Evolutionary conservation across 2,329 filamentous ascomycete species (phyloP).

Genomic region (Elsinoe fawcettii): DNA sequence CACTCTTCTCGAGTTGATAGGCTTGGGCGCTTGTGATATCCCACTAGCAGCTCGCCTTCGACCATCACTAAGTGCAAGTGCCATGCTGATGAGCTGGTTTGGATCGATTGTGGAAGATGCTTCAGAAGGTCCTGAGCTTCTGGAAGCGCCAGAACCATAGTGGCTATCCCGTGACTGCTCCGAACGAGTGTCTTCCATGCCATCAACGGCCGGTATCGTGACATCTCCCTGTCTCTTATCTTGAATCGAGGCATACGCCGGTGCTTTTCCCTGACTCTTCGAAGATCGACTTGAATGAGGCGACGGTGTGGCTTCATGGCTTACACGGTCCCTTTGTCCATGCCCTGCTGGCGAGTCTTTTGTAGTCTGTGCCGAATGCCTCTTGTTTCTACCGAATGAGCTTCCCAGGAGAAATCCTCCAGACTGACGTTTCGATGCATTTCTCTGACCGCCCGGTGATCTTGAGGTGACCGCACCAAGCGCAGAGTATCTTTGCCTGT

Average conservation of each 20-base stretch:
- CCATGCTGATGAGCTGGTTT: conserved; percentile 86
- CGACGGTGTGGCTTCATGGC: neutral
- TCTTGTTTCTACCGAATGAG: conserved; percentile 4
- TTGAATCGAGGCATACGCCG: neutral
- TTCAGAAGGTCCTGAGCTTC: conserved; percentile 1
- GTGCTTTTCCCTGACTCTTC: conserved; percentile 11
- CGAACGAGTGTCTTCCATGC: neutral
- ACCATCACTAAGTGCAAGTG: conserved; percentile 78
- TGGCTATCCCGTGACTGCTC: neutral
- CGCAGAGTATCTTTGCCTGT: neutral
- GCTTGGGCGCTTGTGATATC: conserved; percentile 38
- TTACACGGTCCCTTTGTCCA: neutral
- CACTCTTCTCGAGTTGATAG: conserved; percentile 13
- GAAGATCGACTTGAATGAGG: conserved; percentile 3
- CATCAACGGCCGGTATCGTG: neutral
- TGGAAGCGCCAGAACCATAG: neutral
- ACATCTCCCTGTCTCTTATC: neutral
- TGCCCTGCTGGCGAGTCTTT: neutral
- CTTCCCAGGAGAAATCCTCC: conserved; percentile 11
- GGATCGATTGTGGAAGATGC: conserved; percentile 51
- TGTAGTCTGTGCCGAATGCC: neutral
- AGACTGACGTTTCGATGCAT: conserved; percentile 6
- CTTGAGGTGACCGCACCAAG: neutral
- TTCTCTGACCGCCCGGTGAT: neutral
- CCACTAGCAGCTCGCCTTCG: conserved; percentile 56